phyloP scores from a whole-genome alignment of 2,329 filamentous ascomycete genomes.

The Diaporthe aspalathi region DNA sequence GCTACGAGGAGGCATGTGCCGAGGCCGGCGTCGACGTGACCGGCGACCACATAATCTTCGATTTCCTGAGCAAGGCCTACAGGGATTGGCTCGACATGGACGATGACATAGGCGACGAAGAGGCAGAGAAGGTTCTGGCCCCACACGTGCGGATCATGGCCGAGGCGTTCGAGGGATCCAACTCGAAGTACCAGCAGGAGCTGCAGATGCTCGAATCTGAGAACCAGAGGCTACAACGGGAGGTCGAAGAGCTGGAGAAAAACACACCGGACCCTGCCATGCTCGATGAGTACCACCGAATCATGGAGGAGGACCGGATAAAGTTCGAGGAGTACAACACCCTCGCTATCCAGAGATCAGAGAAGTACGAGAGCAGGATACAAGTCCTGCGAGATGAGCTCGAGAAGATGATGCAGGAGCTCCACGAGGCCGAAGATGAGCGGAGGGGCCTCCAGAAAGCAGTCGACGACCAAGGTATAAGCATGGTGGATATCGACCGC shows the following conservation, averaged over 20 bases:
- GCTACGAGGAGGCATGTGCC: constrained; percentile 90
- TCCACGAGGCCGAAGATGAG: constrained; percentile 85
- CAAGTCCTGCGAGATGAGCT: constrained; percentile 88
- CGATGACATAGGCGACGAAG: constrained; percentile 87
- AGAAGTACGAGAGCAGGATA: constrained; percentile 87
- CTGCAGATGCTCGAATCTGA: constrained; percentile 88
- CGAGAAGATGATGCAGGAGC: constrained; percentile 78
- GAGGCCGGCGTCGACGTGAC: constrained; percentile 89
- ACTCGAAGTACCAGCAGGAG: constrained; percentile 86
- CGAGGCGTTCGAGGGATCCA: constrained; percentile 84
- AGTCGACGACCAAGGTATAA: constrained; percentile 93
- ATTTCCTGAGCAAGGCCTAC: constrained; percentile 91
- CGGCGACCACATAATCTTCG: constrained; percentile 92
- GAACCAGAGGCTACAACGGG: constrained; percentile 81
- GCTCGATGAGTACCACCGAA: constrained; percentile 89
- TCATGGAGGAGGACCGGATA: constrained; percentile 91
- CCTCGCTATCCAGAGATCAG: constrained; percentile 83
- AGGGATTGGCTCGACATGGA: constrained; percentile 94
- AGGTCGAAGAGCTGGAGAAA: constrained; percentile 91
- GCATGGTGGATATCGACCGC: constrained; percentile 97
- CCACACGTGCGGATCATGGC: constrained; percentile 93
- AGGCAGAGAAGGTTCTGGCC: constrained; percentile 79
- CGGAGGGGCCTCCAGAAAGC: constrained; percentile 81
- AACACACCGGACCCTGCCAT: constrained; percentile 84
- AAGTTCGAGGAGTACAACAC: constrained; percentile 98